Evolutionary conservation across 78 protist species (phyloP), one percentile per base, ranked within the genome.

Genomic region (Emiliania huxleyi): DNA sequence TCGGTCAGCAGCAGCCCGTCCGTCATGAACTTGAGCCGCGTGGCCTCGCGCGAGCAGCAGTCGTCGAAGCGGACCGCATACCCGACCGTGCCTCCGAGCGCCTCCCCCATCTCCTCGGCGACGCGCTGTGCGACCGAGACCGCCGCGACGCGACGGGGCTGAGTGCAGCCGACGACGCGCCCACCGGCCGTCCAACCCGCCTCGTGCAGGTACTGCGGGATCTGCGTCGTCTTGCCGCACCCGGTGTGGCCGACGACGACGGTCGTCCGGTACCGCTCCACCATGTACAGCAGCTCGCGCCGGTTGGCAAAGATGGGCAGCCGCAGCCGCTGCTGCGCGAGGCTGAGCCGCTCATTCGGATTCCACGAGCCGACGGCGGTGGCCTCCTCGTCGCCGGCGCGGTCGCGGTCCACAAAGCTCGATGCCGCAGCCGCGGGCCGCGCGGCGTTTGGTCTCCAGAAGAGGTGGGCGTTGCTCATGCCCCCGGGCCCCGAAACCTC

Each of bases 141-240:
- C 6, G 99, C 99, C 0, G 99, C 99, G 26, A 99, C 98, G 26
- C 99, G 94, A 22, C 99, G 95, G 23, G 99, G 99, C 95, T 99
- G 99, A 43, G 99, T 98, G 94, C 99, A 98, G 37, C 94, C 98
- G 35, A 99, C 95, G 1, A 73, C 46, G 26, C 94, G 87, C 22
- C 93, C 95, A 15, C 96, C 96, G 35, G 94, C 90, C 45, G 96
- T 35, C 97, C 98, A 97, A 12, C 98, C 98, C 22, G 94, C 87
- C 92, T 97, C 98, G 55, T 49, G 75, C 21, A 96, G 90, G 55
- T 94, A 97, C 55, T 93, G 95, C 11, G 87, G 95, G 22, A 93
- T n/a, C 91, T 95, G 99, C 84, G 99, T 99, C 26, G 98, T 97
- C 93, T 98, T 98, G 44, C 99, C 99, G 35, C 96, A 94, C 21